Percentiles rank a stretch among this genome's conserved stretches.
phyloP scores from a whole-genome alignment of 345 rosid genomes.

The Pugionium dolabratum region DNA sequence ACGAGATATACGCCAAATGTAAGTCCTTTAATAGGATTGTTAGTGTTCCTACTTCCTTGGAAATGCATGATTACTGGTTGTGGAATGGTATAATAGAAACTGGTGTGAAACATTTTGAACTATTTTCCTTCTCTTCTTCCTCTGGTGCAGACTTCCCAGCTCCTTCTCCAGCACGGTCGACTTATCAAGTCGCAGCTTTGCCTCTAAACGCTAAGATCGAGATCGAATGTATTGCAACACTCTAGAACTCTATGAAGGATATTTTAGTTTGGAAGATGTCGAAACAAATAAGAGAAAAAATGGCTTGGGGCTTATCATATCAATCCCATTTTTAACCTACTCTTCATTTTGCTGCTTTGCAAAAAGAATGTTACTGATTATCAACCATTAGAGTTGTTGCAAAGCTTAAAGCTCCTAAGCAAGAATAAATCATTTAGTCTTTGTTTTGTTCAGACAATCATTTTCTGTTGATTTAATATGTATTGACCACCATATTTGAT shows the following conservation, averaged over 20 bases:
- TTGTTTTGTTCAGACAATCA: background rate
- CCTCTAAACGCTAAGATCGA: conserved; percentile 86
- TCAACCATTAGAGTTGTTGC: conserved; percentile 36
- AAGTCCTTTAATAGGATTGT: conserved; percentile 42
- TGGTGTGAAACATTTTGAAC: background rate
- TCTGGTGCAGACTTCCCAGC: conserved; percentile 72
- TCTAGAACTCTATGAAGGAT: conserved; percentile 28
- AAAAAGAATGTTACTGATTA: conserved; percentile 5
- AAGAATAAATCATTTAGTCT: conserved; percentile 23
- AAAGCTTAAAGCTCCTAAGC: background rate
- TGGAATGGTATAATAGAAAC: background rate
- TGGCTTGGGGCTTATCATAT: conserved; percentile 19
- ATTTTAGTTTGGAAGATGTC: conserved; percentile 1
- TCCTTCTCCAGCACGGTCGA: conserved; percentile 85
- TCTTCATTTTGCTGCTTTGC: background rate
- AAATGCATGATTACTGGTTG: background rate
- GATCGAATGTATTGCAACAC: conserved; percentile 90
- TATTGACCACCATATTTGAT: background rate
- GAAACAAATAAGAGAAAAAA: conserved; percentile 25
- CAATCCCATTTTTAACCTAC: conserved; percentile 12
- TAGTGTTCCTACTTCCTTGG: background rate
- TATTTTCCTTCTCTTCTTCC: background rate
- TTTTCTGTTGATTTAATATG: background rate
- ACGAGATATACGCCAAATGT: conserved; percentile 93
- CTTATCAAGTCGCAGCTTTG: conserved; percentile 96